phyloP scores from a whole-genome alignment of 805 yeast species.

The Cyberlindnera xylosilytica region DNA sequence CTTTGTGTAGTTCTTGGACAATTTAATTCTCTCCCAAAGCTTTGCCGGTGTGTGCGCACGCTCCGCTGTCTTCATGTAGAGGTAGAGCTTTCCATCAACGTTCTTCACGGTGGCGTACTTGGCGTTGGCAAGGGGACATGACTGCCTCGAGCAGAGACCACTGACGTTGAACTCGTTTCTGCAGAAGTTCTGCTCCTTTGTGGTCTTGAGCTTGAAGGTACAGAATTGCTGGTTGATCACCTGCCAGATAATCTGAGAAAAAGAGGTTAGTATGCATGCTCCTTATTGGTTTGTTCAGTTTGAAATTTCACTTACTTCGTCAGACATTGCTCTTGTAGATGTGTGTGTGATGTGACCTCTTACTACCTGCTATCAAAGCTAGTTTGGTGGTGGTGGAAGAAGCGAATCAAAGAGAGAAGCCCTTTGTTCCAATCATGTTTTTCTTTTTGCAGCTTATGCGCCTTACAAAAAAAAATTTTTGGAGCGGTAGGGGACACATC shows the following conservation, averaged over 20 bases:
- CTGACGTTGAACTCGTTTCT: conserved; percentile 94
- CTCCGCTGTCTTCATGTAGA: conserved; percentile 96
- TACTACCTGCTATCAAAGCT: background rate
- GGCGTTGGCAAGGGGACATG: conserved; percentile 96
- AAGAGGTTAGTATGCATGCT: conserved; percentile 9
- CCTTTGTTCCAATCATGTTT: conserved; percentile 9
- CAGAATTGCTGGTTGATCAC: conserved; percentile 94
- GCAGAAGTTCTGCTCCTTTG: conserved; percentile 88
- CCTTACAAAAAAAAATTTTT: conserved; percentile 14
- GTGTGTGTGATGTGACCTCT: background rate
- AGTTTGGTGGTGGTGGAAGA: background rate
- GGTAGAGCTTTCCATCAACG: conserved; percentile 72
- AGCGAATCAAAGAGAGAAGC: background rate
- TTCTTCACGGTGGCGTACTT: conserved; percentile 85
- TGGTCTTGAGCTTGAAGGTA: conserved; percentile 87
- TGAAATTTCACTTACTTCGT: conserved; percentile 23
- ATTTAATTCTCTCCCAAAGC: conserved; percentile 91
- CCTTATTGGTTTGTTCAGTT: background rate
- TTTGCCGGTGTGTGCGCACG: conserved; percentile 94
- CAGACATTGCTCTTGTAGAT: conserved; percentile 19
- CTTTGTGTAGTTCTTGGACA: conserved; percentile 83
- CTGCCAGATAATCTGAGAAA: conserved; percentile 82
- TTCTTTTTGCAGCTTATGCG: conserved; percentile 9
- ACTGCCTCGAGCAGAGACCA: conserved; percentile 88
- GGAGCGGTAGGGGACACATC: conserved; percentile 16